phyloP scores from a whole-genome alignment of 2,329 filamentous ascomycete species.

The Hypoxylon sp. region DNA sequence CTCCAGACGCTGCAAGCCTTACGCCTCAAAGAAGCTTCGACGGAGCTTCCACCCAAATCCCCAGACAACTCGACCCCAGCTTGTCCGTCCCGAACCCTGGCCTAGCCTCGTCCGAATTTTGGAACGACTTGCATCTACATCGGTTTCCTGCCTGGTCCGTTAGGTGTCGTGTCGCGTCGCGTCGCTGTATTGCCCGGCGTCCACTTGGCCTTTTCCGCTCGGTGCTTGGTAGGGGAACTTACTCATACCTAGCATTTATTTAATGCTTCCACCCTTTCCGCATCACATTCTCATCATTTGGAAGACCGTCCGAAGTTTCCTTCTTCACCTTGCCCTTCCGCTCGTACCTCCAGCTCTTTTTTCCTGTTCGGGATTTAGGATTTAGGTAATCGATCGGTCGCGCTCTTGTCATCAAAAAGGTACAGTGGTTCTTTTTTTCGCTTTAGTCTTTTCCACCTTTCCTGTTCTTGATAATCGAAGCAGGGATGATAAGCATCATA shows the following conservation, averaged over 20 bases:
- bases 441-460: not conserved
- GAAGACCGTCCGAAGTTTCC: not conserved
- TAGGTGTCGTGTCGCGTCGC: no score
- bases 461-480: not conserved
- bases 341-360: slow-evolving; percentile 9
- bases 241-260: slow-evolving; percentile 3
- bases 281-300: not conserved
- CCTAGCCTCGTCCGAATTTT: slow-evolving; percentile 9
- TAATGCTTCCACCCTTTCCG: not conserved
- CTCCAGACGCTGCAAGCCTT: not conserved
- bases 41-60: not conserved
- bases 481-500: not conserved
- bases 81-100: not conserved
- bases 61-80: not conserved
- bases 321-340: slow-evolving; percentile 3
- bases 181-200: not conserved
- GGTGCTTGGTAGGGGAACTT: not conserved
- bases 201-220: not conserved
- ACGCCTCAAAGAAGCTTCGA: slow-evolving; percentile 2
- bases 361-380: slow-evolving; percentile 3
- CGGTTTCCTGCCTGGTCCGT: slow-evolving; percentile 14
- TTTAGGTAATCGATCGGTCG: slow-evolving; percentile 11
- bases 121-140: slow-evolving; percentile 16
- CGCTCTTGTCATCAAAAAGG: slow-evolving; percentile 12
- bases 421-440: slow-evolving; percentile 5